These are phyloP conservation scores for Magnolia kwangsiensis DNA, from an alignment of 164 flowering plant genomes.

Conservation along the genomic window DNA sequence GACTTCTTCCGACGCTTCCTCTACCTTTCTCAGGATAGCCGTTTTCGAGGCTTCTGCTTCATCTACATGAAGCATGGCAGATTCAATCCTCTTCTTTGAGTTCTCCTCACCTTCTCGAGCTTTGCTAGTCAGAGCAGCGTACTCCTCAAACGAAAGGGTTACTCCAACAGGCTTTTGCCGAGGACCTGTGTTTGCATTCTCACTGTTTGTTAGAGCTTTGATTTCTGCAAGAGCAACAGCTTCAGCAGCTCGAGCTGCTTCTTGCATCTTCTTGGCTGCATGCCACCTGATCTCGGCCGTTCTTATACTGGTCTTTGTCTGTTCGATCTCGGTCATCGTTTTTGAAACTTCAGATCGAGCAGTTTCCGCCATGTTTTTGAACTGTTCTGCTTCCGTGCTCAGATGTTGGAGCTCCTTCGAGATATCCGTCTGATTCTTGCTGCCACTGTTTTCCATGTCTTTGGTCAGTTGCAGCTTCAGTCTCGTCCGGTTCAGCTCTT, in stretches of 20 bases:
- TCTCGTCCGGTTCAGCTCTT: constrained; percentile 56
- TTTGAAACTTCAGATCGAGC: constrained; percentile 56
- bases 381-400: constrained; percentile 62
- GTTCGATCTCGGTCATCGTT: constrained; percentile 66
- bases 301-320: constrained; percentile 50
- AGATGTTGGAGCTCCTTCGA: constrained; percentile 54
- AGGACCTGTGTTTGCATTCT: constrained; percentile 19
- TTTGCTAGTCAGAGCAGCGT: constrained; percentile 45
- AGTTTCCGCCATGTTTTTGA: constrained; percentile 64
- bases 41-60: constrained; percentile 61
- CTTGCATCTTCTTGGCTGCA: constrained; percentile 85
- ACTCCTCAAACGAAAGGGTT: constrained; percentile 74
- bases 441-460: constrained; percentile 28
- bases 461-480: constrained; percentile 42
- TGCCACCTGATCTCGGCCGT: constrained; percentile 72
- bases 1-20: constrained; percentile 77
- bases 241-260: constrained; percentile 84
- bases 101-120: constrained; percentile 65
- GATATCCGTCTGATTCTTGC: constrained; percentile 39
- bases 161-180: constrained; percentile 34
- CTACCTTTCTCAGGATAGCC: constrained; percentile 60
- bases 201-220: constrained; percentile 47
- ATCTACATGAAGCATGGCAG: constrained; percentile 58
- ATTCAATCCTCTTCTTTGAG: constrained; percentile 43
- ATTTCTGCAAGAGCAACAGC: constrained; percentile 76